Evolutionary conservation across 495 filamentous ascomycete species (phyloP).

Genomic region (Echria macrotheca): DNA sequence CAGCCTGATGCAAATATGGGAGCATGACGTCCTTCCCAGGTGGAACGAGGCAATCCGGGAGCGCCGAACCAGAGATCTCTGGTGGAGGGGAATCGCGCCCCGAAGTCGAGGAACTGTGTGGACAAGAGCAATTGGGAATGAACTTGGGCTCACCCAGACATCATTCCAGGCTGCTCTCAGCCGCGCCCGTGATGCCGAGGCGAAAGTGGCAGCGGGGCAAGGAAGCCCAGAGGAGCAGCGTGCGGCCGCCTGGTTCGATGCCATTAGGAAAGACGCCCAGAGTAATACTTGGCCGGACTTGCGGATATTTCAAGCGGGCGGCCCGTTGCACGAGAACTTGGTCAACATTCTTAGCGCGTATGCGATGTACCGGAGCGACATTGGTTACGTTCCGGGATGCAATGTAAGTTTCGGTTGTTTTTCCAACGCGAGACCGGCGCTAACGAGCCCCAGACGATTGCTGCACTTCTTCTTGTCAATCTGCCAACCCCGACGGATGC

Average conservation of each 20-base stretch:
- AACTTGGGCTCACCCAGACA: slow-evolving; percentile 67
- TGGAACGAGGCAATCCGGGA: slow-evolving; percentile 75
- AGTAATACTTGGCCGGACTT: slow-evolving; percentile 70
- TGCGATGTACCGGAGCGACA: slow-evolving; percentile 87
- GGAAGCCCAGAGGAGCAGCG: slow-evolving; percentile 42
- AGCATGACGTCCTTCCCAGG: slow-evolving; percentile 78
- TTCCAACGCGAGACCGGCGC: slow-evolving; percentile 4
- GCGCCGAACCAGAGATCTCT: slow-evolving; percentile 75
- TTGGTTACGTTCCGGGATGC: slow-evolving; percentile 83
- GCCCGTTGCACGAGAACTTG: slow-evolving; percentile 68
- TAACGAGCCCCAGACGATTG: slow-evolving; percentile 57
- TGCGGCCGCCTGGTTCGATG: slow-evolving; percentile 52
- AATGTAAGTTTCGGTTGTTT: slow-evolving; percentile 52
- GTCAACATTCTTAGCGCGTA: slow-evolving; percentile 84
- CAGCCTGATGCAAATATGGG: slow-evolving; percentile 74
- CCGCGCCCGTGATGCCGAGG: slow-evolving; percentile 63
- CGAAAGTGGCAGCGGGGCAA: slow-evolving; percentile 40
- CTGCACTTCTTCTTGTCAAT: slow-evolving; percentile 80
- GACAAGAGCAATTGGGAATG: slow-evolving; percentile 82
- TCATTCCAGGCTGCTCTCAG: slow-evolving; percentile 76
- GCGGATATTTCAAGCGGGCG: slow-evolving; percentile 73
- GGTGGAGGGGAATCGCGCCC: slow-evolving; percentile 88
- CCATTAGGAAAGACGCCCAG: slow-evolving; percentile 64
- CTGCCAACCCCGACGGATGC: slow-evolving; percentile 63
- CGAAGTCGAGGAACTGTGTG: slow-evolving; percentile 79